Percentiles rank a stretch among this genome's conserved stretches.
Evolutionary conservation across 208 protist genomes (phyloP).

Genomic region (Crithidia acanthocephali): DNA sequence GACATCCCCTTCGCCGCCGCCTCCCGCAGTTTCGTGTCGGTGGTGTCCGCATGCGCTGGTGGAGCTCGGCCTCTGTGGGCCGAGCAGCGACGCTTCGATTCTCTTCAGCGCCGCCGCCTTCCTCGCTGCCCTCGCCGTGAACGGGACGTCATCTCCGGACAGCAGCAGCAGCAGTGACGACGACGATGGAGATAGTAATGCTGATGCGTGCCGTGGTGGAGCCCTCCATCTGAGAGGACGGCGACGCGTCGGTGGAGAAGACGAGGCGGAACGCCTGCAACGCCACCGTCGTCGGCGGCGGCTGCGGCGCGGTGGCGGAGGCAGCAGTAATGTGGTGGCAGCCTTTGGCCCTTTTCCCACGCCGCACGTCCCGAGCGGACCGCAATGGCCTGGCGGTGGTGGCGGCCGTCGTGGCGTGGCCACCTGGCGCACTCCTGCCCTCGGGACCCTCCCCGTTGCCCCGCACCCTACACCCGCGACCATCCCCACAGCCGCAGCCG

Average conservation of each 20-base stretch:
- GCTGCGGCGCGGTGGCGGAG: not conserved
- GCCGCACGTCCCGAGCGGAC: constrained; percentile 1
- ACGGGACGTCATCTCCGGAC: no score
- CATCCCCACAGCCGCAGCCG: not conserved
- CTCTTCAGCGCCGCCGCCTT: constrained; percentile 17
- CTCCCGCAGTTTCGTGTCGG: no score
- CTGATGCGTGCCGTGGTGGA: not conserved
- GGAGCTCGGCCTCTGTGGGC: constrained; percentile 12
- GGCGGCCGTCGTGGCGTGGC: constrained; percentile 8
- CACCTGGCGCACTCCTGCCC: constrained; percentile 16
- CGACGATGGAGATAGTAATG: not conserved
- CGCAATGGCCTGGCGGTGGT: constrained; percentile 8
- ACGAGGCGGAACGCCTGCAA: not conserved
- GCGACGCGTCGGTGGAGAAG: not conserved
- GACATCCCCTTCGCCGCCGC: not conserved
- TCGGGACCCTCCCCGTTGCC: not conserved
- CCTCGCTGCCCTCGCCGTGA: constrained; percentile 7
- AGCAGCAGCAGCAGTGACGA: not conserved
- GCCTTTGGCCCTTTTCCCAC: constrained; percentile 13
- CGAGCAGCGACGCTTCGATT: constrained; percentile 3
- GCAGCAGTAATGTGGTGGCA: not conserved
- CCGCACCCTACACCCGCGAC: not conserved
- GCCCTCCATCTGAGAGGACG: not conserved
- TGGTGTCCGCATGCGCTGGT: constrained; percentile 12
- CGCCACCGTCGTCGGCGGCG: not conserved